Evolutionary conservation across 75 land plant species (phyloP).

Genomic region (Cryptomeria japonica): DNA sequence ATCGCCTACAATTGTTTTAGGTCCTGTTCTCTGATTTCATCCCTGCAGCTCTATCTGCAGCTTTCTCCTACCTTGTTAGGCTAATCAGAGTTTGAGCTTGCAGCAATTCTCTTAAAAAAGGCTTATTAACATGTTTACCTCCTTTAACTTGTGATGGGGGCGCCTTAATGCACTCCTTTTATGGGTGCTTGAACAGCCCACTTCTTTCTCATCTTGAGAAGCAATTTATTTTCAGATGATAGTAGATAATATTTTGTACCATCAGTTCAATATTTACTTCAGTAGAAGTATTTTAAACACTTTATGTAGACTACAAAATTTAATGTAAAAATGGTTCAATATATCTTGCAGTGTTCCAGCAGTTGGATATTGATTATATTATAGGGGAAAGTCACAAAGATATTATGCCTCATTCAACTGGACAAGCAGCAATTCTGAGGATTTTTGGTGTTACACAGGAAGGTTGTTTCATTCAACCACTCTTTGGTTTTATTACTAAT

Average conservation of each 20-base stretch:
- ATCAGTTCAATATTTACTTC: not conserved
- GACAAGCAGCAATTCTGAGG: slow-evolving; percentile 84
- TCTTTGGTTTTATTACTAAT: not conserved
- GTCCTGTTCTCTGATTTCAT: too few relatives aligned
- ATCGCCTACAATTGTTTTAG: too few relatives aligned
- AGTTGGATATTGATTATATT: slow-evolving; percentile 94
- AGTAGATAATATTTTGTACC: not conserved
- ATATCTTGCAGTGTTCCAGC: slow-evolving; percentile 79
- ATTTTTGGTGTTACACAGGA: slow-evolving; percentile 95
- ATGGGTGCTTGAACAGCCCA: too few relatives aligned
- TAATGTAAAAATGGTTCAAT: not conserved
- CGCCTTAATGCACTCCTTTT: too few relatives aligned
- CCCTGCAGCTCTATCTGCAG: too few relatives aligned
- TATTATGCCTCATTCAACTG: slow-evolving; percentile 64
- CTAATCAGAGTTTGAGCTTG: too few relatives aligned
- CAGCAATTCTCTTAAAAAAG: too few relatives aligned
- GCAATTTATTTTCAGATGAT: not conserved
- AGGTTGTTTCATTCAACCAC: slow-evolving; percentile 41
- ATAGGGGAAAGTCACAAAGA: slow-evolving; percentile 78
- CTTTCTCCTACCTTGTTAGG: too few relatives aligned
- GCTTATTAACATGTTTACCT: too few relatives aligned
- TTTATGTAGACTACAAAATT: not conserved
- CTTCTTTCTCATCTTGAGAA: not conserved
- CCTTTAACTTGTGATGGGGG: too few relatives aligned
- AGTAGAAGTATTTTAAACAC: too few relatives aligned